Evolutionary conservation across 352 stramenopile species (phyloP), one percentile per base, ranked within the genome.

Genomic region (Pythium pectinolyticum): DNA sequence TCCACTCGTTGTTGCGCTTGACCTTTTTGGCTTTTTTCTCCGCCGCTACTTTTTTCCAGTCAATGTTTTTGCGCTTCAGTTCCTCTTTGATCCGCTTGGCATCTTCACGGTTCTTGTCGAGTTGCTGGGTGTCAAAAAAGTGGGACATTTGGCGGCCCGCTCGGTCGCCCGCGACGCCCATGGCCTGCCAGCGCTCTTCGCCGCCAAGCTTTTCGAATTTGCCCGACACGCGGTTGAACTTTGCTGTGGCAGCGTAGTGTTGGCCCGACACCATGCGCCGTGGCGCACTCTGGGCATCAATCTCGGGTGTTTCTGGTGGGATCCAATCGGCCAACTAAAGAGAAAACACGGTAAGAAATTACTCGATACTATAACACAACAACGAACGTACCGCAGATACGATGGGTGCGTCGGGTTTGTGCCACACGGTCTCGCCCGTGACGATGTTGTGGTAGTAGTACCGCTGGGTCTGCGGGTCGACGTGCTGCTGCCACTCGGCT

Each of bases 21-120:
- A 83, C 74, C 53, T 93, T 92, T 63, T 91, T 90, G 20, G 83
- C 78, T 62, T 96, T 96, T 69, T 96, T 96, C 62, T 92, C 83
- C 1, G 78, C 80, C 14, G 80, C 67, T 45, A 93, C 73, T 70
- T 94, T 95, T 53, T 90, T 92, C 88, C 88, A 96, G 69, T 96
- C 79, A 56, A 94, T 86, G 60, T 92, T 82, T 43, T 86, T 89
- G 56, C 81, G 88, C 71, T 94, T 92, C 47, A 95, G 80, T 52
- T 88, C 73, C 58, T 94, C 81, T 55, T 92, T 89, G 27, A 87
- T 82, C 30, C 73, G 72, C 54, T 80, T 75, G 35, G 88, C 85
- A 43, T 95, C 82, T 50, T 84, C 79, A 25, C 88, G 84, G 57
- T 96, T 96, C 62, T 89, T 81, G 53, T 92, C 88, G 14, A 96